Base-by-base conservation (phyloP, 2,329 filamentous ascomycete genomes). In the Alternaria brassicae region DNA sequence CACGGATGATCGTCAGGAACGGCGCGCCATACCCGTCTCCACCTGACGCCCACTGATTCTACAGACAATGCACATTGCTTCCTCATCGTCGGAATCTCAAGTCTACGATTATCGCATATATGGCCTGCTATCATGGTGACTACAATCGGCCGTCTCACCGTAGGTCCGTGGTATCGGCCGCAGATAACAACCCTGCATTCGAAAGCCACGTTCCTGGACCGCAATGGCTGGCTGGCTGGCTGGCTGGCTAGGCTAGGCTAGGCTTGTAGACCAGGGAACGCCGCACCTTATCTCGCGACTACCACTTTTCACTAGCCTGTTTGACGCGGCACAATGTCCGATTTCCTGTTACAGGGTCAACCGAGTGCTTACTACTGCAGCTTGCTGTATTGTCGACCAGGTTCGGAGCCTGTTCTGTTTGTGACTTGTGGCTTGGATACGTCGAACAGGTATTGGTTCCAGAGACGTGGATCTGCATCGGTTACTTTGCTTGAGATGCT, bases 261-360 rank as follows among this genome's bases (percentile, higher is more conserved):
- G 34, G 30, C 37, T 30, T 23, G 30, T 56, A 34, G 45, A 32
- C 21, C 41, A 54, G 50, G 54, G 58, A 53, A 44, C 55, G 54
- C 49, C 54, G 54, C 58, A 53, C 53, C 47, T 53, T 58, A 47
- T 47, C 58, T 34, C 25, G 49, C 58, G 53, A 37, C 56, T 51
- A 51, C 37, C 40, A 47, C 36, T 19, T 15, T 41, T 42, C 37
- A 34, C 58, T 61, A 58, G 45, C 54, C 49, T 32, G 30, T 61
- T 50, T 48, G 39, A 45, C 19, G 21, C 58, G 32, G 45, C 30
- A 42, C 34, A 30, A 55, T 30, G 34, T 36, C 32, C 41, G 19
- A 30, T 47, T 47, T 47, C 30, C 32, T 56, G 44, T 32, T 37
- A 50, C 47, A 56, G 45, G 56, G 37, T 36, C 45, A 44, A 25